A percentile compares a stretch with the other conserved stretches of the same genome.
phyloP scores from a whole-genome alignment of 495 filamentous ascomycete species.

The Penicillium samsonianum region DNA sequence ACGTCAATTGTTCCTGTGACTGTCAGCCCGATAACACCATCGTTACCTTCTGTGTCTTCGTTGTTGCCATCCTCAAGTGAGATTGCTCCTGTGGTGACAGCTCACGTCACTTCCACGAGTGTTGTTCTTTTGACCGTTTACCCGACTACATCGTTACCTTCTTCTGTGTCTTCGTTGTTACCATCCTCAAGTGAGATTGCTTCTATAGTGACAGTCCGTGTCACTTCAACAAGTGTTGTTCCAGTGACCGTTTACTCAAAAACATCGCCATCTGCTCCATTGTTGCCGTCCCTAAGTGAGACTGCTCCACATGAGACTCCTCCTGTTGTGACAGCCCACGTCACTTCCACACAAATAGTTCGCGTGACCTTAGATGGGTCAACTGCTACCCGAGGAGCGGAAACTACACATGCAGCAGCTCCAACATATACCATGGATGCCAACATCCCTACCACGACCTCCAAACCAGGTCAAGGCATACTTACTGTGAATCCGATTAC shows the following conservation, averaged over 20 bases:
- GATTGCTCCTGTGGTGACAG: constrained; percentile 3
- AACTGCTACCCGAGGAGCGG: background rate
- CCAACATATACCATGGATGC: background rate
- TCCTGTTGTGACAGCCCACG: background rate
- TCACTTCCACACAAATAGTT: background rate
- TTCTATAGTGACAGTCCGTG: constrained; percentile 7
- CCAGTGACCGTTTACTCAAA: constrained; percentile 9
- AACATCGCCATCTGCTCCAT: background rate
- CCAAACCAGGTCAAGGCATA: background rate
- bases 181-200: background rate
- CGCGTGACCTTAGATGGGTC: background rate
- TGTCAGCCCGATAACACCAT: background rate
- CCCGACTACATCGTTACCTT: background rate
- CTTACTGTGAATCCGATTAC: constrained; percentile 17
- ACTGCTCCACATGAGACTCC: background rate
- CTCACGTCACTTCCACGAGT: constrained; percentile 10
- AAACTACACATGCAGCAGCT: background rate
- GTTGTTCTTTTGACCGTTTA: background rate
- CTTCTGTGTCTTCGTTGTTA: background rate
- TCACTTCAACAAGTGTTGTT: constrained; percentile 15
- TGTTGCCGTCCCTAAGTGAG: background rate
- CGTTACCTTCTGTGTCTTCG: background rate
- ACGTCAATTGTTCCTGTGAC: background rate
- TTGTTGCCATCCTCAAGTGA: background rate
- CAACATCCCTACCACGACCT: background rate